Base-by-base conservation (phyloP, 176 grass and related monocot genomes). In the Triticum turgidum region DNA sequence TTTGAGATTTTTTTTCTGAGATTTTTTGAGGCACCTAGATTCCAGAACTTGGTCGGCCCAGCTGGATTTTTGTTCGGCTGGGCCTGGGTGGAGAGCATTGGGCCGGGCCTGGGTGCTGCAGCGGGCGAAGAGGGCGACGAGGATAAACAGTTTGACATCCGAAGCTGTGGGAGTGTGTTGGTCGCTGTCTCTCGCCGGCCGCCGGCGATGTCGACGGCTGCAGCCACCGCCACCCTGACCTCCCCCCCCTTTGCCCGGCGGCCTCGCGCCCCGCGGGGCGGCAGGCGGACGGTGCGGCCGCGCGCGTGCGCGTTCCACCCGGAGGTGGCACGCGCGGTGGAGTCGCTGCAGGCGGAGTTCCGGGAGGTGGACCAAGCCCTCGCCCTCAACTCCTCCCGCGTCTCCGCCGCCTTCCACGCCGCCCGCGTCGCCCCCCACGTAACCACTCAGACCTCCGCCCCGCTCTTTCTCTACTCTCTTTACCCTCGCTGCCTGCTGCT, bases 301-400 rank as follows among this genome's bases (percentile, higher is more conserved):
- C 29, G 29, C 29, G 29, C 29, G 29, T 10, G 9, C 5, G 45
- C 34, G 27, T 91, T 91, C 76, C 89, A 91, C 67, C 80, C 85
- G 74, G 86, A 95, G 78, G 93, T 98, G 13, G 84, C 90, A 52
- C 87, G 81, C 45, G 93, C 96, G 24, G 86, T 93, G 90, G 88
- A 30, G 29, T 30, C 29, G 29, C 29, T 30, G 29, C 29, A 30
- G 29, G 29, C 29, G 29, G 29, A 98, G 42, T 95, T 92, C 90
- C 89, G 86, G 29, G 84, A 87, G 79, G 91, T 94, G 20, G 96
- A 98, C 82, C 61, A 63, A 73, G 81, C 83, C 27, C 71, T 98
- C 59, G 96, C 92, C 4, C 56, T 87, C 85, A 96, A 98, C 88
- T 94, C 96, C 44, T 69, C 87, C 10, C 18, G 68, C 29, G 2